Base-by-base conservation (phyloP, 73 alveolate genomes). In the Paraurostyla sp. region DNA sequence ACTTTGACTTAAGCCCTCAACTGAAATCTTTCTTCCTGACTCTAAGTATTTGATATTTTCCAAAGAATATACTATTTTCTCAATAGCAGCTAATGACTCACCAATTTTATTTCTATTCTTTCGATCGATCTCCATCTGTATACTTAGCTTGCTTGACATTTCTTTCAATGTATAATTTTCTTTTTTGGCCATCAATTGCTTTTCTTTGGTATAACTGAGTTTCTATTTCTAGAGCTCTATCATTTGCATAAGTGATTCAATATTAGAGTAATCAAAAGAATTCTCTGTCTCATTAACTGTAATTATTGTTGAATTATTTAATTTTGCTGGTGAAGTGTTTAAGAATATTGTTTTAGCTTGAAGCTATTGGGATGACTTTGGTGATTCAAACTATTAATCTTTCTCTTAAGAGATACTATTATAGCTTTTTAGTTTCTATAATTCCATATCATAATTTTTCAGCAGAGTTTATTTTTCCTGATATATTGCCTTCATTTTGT, bases 21-120 rank as follows among this genome's bases (percentile, higher is more conserved):
- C 82, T 38, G 60, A 38, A 4, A 65, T 65, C 82, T 65, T 65
- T 40, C 82, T 32, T 0, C 82, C 82, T 22, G 82, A 65, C 40
- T 65, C 82, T 15, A 65, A 23, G 25, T 65, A 65, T 40, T 35
- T 65, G 6, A 65, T 65, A 65, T 65, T 65, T 22, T 65, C 82
- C 23, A 65, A 36, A 18, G 54, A 22, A 30, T 65, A 65, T 35
- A 65, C 82, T 7, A 35, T 65, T 30, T 65, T 65, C 41, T 65
- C 82, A 13, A 65, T 38, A 6, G 82, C 82, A 36, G 82, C 82
- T 15, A 65, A 38, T 7, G 82, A 65, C 16, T 65, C 82, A 15
- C 82, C 46, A 2, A 65, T 13, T 38, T 58, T 32, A 36, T 36
- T 65, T 38, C 46, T 65, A 2, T 65, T 58, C 41, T 65, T 65